phyloP scores from a whole-genome alignment of 768 basidiomycete genomes.

The Psilocybe cyanescens region DNA sequence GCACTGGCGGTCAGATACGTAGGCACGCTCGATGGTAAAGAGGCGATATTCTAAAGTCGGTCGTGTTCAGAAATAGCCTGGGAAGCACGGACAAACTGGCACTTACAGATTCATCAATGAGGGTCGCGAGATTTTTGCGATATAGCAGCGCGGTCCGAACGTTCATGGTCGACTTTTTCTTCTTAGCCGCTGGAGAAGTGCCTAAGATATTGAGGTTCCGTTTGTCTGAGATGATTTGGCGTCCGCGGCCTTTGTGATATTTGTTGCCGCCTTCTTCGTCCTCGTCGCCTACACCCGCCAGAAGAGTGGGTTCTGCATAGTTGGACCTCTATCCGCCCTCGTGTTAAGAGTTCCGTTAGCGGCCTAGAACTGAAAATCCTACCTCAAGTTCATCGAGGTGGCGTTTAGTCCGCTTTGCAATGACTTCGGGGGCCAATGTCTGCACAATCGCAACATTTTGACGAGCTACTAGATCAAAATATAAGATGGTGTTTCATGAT shows the following conservation, averaged over 20 bases:
- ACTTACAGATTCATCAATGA: slow-evolving; percentile 83
- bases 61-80: slow-evolving; percentile 2
- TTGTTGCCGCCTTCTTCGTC: slow-evolving; percentile 48
- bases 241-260: slow-evolving; percentile 66
- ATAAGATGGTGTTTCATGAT: slow-evolving; percentile 1
- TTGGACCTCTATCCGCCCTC: slow-evolving; percentile 64
- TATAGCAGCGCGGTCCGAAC: slow-evolving; percentile 82
- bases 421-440: slow-evolving; percentile 60
- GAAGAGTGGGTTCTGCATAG: slow-evolving; percentile 63
- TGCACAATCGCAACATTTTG: slow-evolving; percentile 47
- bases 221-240: slow-evolving; percentile 83
- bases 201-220: slow-evolving; percentile 55
- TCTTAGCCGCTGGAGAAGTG: slow-evolving; percentile 52
- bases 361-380: slow-evolving; percentile 10
- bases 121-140: slow-evolving; percentile 73
- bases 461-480: slow-evolving; percentile 45
- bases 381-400: slow-evolving; percentile 90
- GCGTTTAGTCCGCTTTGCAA: slow-evolving; percentile 75
- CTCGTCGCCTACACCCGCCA: slow-evolving; percentile 48
- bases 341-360: slow-evolving; percentile 11
- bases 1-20: slow-evolving; percentile 75
- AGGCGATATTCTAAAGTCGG: slow-evolving; percentile 55
- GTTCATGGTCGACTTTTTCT: slow-evolving; percentile 83
- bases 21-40: slow-evolving; percentile 54
- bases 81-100: neutral